These are phyloP conservation scores for Colletotrichum endophyticum DNA, from an alignment of 2,329 filamentous ascomycete genomes.

Conservation along the genomic window DNA sequence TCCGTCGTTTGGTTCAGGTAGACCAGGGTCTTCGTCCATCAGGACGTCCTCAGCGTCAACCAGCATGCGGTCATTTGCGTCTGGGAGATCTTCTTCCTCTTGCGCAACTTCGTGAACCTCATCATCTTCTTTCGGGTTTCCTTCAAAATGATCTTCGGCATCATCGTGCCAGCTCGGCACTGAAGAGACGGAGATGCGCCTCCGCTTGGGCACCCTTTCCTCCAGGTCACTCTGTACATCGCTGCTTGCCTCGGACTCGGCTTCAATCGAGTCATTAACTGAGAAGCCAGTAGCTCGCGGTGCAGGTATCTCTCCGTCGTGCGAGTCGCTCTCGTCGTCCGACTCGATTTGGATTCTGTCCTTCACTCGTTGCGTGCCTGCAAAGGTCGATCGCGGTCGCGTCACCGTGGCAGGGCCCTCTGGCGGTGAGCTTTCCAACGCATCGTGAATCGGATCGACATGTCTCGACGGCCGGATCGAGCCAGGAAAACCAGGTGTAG, in stretches of 20 bases:
- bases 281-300: neutral
- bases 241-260: constrained; percentile 9
- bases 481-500: constrained; percentile 8
- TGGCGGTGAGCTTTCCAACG: constrained; percentile 4
- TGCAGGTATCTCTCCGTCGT: constrained; percentile 24
- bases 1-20: neutral
- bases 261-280: constrained; percentile 23
- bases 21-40: constrained; percentile 19
- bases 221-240: neutral
- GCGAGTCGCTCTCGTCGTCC: constrained; percentile 8
- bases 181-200: constrained; percentile 14
- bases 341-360: constrained; percentile 25
- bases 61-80: neutral
- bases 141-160: neutral
- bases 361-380: neutral
- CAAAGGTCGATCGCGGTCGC: neutral
- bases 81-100: neutral
- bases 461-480: constrained; percentile 27
- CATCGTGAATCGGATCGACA: constrained; percentile 9
- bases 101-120: neutral
- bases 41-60: neutral
- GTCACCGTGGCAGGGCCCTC: neutral
- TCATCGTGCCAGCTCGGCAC: constrained; percentile 19
- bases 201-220: constrained; percentile 17
- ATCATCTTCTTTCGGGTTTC: neutral